Evolutionary conservation across 148 eudicot species (phyloP).

Genomic region (Silene latifolia): DNA sequence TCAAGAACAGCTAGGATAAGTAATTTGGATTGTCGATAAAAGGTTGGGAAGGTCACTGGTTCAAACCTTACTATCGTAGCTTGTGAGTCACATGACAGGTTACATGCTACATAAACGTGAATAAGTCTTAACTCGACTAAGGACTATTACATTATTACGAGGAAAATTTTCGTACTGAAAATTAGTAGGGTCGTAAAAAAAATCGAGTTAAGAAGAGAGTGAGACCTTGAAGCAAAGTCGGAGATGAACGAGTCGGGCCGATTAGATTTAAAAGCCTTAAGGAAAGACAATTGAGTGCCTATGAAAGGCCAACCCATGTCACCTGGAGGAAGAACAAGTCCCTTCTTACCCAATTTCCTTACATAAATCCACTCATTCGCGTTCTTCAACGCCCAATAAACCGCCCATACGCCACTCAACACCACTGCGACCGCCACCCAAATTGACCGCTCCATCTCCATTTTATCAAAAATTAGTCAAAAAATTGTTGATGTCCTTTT

Average conservation of each 20-base stretch:
- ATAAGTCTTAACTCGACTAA: too few relatives aligned
- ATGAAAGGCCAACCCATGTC: conserved; percentile 51
- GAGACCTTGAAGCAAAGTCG: conserved; percentile 30
- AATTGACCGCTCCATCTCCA: conserved; percentile 23
- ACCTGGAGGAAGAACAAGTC: conserved; percentile 41
- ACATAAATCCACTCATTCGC: conserved; percentile 47
- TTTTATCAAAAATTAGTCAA: not conserved
- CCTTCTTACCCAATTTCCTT: conserved; percentile 24
- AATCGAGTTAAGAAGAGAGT: not conserved
- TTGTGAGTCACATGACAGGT: too few relatives aligned
- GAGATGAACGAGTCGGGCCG: conserved; percentile 49
- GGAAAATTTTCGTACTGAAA: too few relatives aligned
- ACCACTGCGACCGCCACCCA: conserved; percentile 14
- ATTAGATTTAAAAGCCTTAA: conserved; percentile 36
- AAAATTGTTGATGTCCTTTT: not conserved
- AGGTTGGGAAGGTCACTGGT: too few relatives aligned
- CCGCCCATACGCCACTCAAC: conserved; percentile 22
- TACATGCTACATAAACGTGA: too few relatives aligned
- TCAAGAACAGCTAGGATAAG: too few relatives aligned
- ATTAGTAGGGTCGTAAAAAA: not conserved
- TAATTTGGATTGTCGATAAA: too few relatives aligned
- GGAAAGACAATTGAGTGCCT: conserved; percentile 45
- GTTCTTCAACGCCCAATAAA: conserved; percentile 20
- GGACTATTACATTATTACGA: too few relatives aligned
- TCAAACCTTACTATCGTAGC: too few relatives aligned